phyloP scores from a whole-genome alignment of 2,329 filamentous ascomycete genomes.

The Fusarium sp. region DNA sequence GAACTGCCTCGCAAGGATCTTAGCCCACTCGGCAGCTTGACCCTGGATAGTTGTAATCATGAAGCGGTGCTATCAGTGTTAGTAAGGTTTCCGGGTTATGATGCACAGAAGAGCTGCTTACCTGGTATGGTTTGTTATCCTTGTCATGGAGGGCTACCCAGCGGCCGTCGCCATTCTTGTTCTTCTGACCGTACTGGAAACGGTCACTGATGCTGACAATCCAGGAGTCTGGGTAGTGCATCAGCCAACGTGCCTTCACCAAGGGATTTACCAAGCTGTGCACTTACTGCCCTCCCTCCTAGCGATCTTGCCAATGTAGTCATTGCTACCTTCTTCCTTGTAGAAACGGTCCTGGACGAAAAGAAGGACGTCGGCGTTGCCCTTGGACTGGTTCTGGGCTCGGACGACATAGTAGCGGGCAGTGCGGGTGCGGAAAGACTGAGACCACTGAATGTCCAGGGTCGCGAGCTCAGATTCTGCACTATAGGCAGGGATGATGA shows the following conservation, averaged over 20 bases:
- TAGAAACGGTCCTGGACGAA: slow-evolving; percentile 32
- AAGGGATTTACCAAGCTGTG: neutral
- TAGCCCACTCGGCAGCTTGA: neutral
- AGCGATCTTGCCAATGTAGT: slow-evolving; percentile 22
- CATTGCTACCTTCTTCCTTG: slow-evolving; percentile 8
- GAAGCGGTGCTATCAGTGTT: neutral
- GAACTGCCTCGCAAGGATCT: neutral
- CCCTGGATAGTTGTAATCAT: neutral
- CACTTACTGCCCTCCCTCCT: slow-evolving; percentile 21
- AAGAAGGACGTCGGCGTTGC: slow-evolving; percentile 15
- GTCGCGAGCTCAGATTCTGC: slow-evolving; percentile 18
- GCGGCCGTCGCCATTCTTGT: slow-evolving; percentile 16
- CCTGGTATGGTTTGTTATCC: slow-evolving; percentile 33
- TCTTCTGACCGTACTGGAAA: slow-evolving; percentile 39
- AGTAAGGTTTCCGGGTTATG: neutral
- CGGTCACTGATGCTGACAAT: slow-evolving; percentile 20
- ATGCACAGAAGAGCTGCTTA: neutral
- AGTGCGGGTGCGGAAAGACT: slow-evolving; percentile 12
- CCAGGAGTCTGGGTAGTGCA: slow-evolving; percentile 3
- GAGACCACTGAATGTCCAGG: slow-evolving; percentile 26
- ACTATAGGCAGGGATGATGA: slow-evolving; percentile 21
- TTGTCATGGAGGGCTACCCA: slow-evolving; percentile 35
- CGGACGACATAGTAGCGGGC: slow-evolving; percentile 31
- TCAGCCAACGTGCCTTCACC: neutral
- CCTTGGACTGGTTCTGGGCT: slow-evolving; percentile 27